Percentiles rank a stretch among this genome's conserved stretches.
Conservation (phyloP, 371 early-diverging fungal species). For the Mortierella sp. region DNA sequence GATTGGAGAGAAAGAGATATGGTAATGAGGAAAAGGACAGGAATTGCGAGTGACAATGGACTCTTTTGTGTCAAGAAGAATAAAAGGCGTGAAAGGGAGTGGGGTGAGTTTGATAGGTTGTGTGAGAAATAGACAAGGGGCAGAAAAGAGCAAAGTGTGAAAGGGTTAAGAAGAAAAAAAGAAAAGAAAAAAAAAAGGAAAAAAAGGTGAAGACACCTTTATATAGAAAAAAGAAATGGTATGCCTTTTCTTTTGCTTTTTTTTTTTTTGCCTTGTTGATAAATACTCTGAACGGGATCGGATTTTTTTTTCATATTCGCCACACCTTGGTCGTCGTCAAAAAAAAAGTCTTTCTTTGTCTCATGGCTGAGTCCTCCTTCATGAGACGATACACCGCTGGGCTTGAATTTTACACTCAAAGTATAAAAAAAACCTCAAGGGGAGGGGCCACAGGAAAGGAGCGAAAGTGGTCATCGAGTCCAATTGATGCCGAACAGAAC, state of each 20-base stretch:
- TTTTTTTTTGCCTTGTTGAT: neutral
- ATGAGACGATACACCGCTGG: neutral
- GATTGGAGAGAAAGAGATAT: neutral
- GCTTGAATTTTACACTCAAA: neutral
- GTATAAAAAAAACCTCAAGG: too few relatives aligned
- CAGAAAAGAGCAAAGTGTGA: neutral
- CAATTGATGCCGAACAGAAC: too few relatives aligned
- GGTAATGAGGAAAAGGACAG: neutral
- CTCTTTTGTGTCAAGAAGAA: neutral
- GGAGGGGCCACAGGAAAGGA: too few relatives aligned
- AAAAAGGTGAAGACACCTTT: neutral
- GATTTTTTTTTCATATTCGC: neutral
- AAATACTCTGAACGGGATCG: neutral
- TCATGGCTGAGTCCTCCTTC: neutral
- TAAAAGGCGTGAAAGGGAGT: neutral
- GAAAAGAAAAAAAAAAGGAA: neutral
- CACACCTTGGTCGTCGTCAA: neutral
- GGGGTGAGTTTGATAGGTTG: neutral
- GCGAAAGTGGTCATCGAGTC: too few relatives aligned
- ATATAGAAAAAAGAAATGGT: neutral
- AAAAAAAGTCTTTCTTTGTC: neutral
- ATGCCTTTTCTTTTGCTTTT: too few relatives aligned
- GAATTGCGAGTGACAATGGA: neutral
- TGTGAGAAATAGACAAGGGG: neutral
- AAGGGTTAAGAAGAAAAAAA: constrained; percentile 13